Percentiles rank a stretch among this genome's conserved stretches.
These are phyloP conservation scores for Ophiostoma tasmaniense DNA, from an alignment of 2,329 filamentous ascomycete genomes.

Conservation along the genomic window DNA sequence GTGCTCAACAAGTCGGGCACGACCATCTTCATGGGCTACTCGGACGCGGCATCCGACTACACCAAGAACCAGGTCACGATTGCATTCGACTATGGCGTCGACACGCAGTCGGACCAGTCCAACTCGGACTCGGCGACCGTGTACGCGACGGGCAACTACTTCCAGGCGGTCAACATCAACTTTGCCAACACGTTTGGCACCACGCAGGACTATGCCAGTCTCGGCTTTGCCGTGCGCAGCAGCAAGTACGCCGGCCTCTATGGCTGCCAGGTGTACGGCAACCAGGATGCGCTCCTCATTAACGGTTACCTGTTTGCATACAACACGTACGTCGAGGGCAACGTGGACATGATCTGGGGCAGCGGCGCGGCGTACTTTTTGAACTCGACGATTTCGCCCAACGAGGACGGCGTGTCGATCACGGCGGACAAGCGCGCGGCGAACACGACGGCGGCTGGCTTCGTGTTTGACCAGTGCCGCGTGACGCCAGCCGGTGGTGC, in stretches of 20 bases:
- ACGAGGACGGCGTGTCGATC: conserved; percentile 12
- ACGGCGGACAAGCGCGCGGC: conserved; percentile 26
- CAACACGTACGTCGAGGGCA: conserved; percentile 28
- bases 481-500: conserved; percentile 22
- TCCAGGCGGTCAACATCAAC: conserved; percentile 56
- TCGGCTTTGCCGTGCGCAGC: conserved; percentile 35
- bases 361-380: conserved; percentile 38
- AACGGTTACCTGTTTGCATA: conserved; percentile 11
- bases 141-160: conserved; percentile 37
- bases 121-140: conserved; percentile 43
- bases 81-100: conserved; percentile 32
- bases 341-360: conserved; percentile 29
- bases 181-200: conserved; percentile 38
- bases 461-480: conserved; percentile 39
- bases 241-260: conserved; percentile 36
- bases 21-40: conserved; percentile 48
- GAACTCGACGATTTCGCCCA: conserved; percentile 32
- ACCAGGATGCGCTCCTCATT: conserved; percentile 40
- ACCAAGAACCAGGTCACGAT: conserved; percentile 50
- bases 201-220: conserved; percentile 39
- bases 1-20: conserved; percentile 35
- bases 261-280: conserved; percentile 37
- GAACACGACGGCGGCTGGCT: conserved; percentile 32
- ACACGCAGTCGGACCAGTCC: conserved; percentile 28
- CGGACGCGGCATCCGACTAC: conserved; percentile 43